These are phyloP conservation scores for Naumovozyma baii DNA, from an alignment of 805 yeast species.

Conservation along the genomic window DNA sequence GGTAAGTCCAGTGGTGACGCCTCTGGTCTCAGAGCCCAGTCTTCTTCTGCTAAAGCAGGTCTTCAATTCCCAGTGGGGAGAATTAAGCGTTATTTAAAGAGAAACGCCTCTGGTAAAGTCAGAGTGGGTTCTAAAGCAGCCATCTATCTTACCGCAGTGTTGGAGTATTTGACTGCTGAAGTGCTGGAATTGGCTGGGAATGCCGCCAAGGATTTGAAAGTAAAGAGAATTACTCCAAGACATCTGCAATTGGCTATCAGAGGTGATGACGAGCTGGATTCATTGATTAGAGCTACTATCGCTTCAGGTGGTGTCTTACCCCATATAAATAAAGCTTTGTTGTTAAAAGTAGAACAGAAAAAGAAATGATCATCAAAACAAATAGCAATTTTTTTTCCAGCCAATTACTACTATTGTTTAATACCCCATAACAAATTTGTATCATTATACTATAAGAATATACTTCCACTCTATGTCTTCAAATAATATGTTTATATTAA, in stretches of 20 bases:
- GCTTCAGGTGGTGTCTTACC: constrained; percentile 98
- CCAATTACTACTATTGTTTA: background rate
- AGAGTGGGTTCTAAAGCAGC: constrained; percentile 95
- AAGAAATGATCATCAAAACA: constrained; percentile 10
- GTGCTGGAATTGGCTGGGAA: constrained; percentile 96
- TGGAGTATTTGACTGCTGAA: constrained; percentile 94
- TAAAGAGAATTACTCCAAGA: constrained; percentile 95
- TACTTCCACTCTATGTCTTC: no score
- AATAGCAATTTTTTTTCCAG: background rate
- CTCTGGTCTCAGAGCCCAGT: constrained; percentile 44
- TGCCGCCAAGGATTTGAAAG: constrained; percentile 92
- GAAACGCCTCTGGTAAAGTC: constrained; percentile 73
- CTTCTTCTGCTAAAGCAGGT: constrained; percentile 92
- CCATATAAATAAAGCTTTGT: constrained; percentile 74
- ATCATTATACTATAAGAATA: no score
- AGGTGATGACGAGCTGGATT: constrained; percentile 96
- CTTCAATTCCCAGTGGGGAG: constrained; percentile 97
- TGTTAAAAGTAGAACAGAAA: constrained; percentile 65
- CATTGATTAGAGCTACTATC: constrained; percentile 86
- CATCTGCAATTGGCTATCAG: constrained; percentile 94
- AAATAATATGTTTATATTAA: no score
- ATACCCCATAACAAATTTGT: no score
- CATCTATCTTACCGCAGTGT: constrained; percentile 87
- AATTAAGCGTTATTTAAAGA: constrained; percentile 91
- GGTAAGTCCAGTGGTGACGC: constrained; percentile 72